Percentiles rank a stretch among this genome's conserved stretches.
These are phyloP conservation scores for Colletotrichum trifolii DNA, from an alignment of 2,329 filamentous ascomycete species.

Conservation along the genomic window DNA sequence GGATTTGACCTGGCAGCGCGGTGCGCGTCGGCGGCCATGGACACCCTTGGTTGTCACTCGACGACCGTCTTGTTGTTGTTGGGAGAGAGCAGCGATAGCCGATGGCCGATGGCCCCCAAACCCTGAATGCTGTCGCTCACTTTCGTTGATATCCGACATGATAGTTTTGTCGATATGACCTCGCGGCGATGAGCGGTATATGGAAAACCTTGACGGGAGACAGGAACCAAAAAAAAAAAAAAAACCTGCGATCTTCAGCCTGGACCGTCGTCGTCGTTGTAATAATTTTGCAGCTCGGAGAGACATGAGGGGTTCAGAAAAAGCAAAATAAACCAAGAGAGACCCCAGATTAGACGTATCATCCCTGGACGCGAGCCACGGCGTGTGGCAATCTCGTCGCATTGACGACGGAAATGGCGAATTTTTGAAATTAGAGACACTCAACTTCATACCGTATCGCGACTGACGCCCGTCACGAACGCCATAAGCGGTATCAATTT, in stretches of 20 bases:
- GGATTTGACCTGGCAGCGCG: too few relatives aligned
- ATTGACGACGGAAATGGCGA: slow-evolving; percentile 19
- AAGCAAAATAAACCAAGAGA: slow-evolving; percentile 32
- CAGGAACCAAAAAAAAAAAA: not conserved
- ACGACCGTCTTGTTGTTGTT: too few relatives aligned
- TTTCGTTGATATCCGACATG: slow-evolving; percentile 1
- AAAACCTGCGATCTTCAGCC: not conserved
- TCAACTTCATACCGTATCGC: not conserved
- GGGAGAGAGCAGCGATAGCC: not conserved
- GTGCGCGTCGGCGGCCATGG: not conserved
- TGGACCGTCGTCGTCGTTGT: slow-evolving; percentile 19
- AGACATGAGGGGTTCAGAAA: slow-evolving; percentile 17
- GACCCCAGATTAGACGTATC: slow-evolving; percentile 22
- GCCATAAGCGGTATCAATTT: slow-evolving; percentile 6
- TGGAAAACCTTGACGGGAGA: too few relatives aligned
- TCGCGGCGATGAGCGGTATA: too few relatives aligned
- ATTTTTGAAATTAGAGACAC: slow-evolving; percentile 11
- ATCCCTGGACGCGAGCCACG: slow-evolving; percentile 25
- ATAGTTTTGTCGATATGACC: not conserved
- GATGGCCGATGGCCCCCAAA: not conserved
- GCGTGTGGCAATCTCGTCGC: slow-evolving; percentile 33
- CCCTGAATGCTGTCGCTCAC: not conserved
- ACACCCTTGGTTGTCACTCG: not conserved
- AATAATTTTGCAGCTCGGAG: not conserved
- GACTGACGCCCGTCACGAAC: slow-evolving; percentile 2